A percentile compares a stretch with the other conserved stretches of the same genome.
These are phyloP conservation scores for Leccinum subrobustum DNA, from an alignment of 1,284 basidiomycete species.

Conservation along the genomic window DNA sequence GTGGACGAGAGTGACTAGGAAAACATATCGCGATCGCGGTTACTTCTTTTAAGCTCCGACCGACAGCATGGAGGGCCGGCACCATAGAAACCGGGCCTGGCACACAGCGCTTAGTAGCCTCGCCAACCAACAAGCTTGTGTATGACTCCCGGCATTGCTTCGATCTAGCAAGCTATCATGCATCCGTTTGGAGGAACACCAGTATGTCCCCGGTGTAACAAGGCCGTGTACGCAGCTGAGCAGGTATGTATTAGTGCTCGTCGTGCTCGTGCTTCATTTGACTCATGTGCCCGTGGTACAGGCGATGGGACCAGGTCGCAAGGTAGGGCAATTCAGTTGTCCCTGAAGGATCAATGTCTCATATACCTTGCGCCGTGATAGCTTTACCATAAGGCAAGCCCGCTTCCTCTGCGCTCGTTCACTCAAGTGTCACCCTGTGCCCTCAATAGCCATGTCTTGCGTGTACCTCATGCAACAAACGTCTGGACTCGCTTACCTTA, in stretches of 20 bases:
- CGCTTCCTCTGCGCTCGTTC: conserved; percentile 1
- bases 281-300: conserved; percentile 31
- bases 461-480: conserved; percentile 68
- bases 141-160: neutral
- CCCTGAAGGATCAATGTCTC: conserved; percentile 2
- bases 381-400: conserved; percentile 73
- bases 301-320: conserved; percentile 79
- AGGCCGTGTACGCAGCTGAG: conserved; percentile 77
- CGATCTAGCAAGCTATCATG: conserved; percentile 40
- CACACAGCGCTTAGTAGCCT: neutral
- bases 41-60: conserved; percentile 41
- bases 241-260: conserved; percentile 48
- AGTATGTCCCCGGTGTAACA: conserved; percentile 63
- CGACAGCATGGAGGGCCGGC: neutral
- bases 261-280: conserved; percentile 1
- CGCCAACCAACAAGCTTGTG: conserved; percentile 3
- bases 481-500: conserved; percentile 69
- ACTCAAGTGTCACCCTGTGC: conserved; percentile 1
- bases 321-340: conserved; percentile 45
- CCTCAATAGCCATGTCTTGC: conserved; percentile 58
- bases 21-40: conserved; percentile 34
- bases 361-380: conserved; percentile 27
- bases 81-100: neutral
- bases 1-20: conserved; percentile 12
- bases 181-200: conserved; percentile 66